A percentile compares a stretch with the other conserved stretches of the same genome.
These are phyloP conservation scores for Nitzschia putrida DNA, from an alignment of 108 stramenopile genomes.

Conservation along the genomic window DNA sequence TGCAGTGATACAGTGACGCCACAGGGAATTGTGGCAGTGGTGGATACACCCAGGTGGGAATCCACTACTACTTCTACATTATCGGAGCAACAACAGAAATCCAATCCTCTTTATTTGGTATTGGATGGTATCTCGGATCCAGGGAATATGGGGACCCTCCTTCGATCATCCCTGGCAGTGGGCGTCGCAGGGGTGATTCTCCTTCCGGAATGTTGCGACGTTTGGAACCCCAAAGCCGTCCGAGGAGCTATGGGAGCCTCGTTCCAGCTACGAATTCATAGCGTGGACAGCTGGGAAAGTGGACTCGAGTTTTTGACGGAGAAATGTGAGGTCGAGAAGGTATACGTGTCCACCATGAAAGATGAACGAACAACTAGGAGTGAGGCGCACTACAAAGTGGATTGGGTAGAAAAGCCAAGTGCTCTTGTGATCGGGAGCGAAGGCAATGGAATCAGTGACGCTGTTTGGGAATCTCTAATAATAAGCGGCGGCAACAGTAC, in stretches of 20 bases:
- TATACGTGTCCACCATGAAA: conserved; percentile 82
- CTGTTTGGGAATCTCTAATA: conserved; percentile 54
- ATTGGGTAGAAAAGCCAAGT: conserved; percentile 44
- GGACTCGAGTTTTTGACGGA: conserved; percentile 32
- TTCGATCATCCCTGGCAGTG: conserved; percentile 69
- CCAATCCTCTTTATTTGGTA: conserved; percentile 61
- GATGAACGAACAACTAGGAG: conserved; percentile 24
- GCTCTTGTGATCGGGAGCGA: conserved; percentile 84
- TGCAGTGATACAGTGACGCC: conserved; percentile 74
- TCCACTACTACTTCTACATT: neutral
- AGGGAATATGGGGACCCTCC: conserved; percentile 84
- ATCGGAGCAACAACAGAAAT: neutral
- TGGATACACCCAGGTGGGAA: conserved; percentile 55
- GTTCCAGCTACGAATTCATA: conserved; percentile 74
- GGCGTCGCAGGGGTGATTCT: conserved; percentile 67
- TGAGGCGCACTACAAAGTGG: conserved; percentile 53
- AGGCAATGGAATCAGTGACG: conserved; percentile 64
- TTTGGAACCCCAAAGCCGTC: conserved; percentile 85
- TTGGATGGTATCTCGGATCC: conserved; percentile 88
- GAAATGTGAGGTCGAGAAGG: conserved; percentile 39
- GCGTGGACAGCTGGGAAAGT: conserved; percentile 38
- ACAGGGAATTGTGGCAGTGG: conserved; percentile 81
- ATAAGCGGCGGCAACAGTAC: neutral
- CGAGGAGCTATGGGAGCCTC: conserved; percentile 80
- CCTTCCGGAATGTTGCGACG: conserved; percentile 76